Evolutionary conservation across 345 rosid species (phyloP).

Genomic region (Salix dunnii): DNA sequence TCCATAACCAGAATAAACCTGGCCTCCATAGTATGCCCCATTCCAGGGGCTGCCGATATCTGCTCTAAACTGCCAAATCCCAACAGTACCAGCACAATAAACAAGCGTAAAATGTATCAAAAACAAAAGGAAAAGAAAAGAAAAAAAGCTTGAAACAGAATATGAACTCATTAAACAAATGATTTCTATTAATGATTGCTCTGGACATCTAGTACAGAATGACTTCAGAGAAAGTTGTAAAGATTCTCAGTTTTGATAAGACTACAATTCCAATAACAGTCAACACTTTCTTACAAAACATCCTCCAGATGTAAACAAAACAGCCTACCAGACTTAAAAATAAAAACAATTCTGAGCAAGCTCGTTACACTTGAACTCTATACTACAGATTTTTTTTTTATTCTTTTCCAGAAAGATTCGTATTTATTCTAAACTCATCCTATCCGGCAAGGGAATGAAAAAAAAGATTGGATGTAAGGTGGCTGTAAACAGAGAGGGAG

Average conservation of each 20-base stretch:
- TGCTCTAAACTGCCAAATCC: slow-evolving; percentile 49
- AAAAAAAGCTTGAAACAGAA: neutral
- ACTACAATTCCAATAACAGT: neutral
- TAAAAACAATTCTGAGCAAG: neutral
- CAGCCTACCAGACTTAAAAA: neutral
- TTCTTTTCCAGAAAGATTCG: neutral
- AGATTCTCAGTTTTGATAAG: neutral
- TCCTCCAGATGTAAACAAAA: neutral
- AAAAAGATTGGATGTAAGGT: neutral
- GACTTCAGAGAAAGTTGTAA: neutral
- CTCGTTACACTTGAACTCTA: neutral
- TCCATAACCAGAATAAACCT: slow-evolving; percentile 77
- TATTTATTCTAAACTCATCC: neutral
- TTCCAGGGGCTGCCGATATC: slow-evolving; percentile 81
- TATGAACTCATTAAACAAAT: neutral
- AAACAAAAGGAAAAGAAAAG: neutral
- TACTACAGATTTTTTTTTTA: neutral
- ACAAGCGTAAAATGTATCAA: neutral
- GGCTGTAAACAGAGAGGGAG: neutral
- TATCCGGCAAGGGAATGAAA: neutral
- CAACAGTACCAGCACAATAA: neutral
- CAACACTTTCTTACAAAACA: neutral
- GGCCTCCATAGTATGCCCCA: slow-evolving; percentile 75
- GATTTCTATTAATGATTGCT: neutral
- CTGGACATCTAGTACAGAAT: neutral